Evolutionary conservation across 139 green algal species (phyloP), one percentile per base, ranked within the genome.

Genomic region (Micromonas commoda): DNA sequence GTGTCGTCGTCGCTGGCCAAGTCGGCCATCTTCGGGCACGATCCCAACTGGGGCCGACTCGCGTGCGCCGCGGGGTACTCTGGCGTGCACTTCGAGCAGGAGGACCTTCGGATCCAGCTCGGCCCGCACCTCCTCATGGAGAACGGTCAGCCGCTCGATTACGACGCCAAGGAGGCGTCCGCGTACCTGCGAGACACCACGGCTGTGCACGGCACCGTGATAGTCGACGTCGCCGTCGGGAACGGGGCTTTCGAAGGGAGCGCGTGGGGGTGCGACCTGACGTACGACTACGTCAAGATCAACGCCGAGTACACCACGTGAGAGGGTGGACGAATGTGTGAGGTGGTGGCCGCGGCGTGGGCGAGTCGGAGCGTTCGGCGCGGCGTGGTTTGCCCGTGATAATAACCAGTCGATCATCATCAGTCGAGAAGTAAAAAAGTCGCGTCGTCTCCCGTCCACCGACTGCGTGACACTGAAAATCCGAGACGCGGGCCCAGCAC

Each of bases 41-140:
- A 99, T 82, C 95, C 95, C 68, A 99, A 99, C 89, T 99, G 95
- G 95, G 95, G 95, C 63, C 89, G 95, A 77, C 94, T 99, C 54
- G 95, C 95, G 23, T 91, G 87, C 23, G 94, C 95, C n/a, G 95
- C 94, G 0, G 95, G 92, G 21, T 96, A 96, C 82, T 84, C 90
- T 19, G 95, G 95, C 19, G 85, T 96, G n/a, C 53, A 88, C 23
- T 98, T 96, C 82, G 86, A 93, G 78, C 87, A 92, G 82, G 81
- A 88, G 0, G 82, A 91, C 21, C 80, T 99, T 64, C 78, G 83
- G 39, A 92, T 99, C 74, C 68, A 74, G 61, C 83, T 99, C 64
- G 95, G 84, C 13, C 54, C 71, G 57, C 60, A 76, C 21, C 24
- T 82, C 67, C 85, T 99, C 1, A 98, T 99, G 95, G 84, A 95